Conservation (phyloP, 345 rosid genomes). For the Eucalyptus curtisii region DNA sequence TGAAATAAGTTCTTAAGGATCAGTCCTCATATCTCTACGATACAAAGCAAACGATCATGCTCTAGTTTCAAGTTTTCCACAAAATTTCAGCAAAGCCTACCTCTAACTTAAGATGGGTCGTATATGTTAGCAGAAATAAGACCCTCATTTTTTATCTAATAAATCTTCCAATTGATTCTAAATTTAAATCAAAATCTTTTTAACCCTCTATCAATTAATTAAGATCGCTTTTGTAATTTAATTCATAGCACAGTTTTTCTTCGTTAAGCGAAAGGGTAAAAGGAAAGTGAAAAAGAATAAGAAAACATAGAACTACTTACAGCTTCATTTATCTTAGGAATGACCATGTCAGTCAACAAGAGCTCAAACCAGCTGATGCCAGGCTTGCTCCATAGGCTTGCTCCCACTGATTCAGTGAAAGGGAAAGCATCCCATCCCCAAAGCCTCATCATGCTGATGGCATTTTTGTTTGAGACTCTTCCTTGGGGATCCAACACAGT, state of each 20-base stretch:
- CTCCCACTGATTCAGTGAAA: neutral
- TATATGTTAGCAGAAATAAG: neutral
- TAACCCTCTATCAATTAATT: neutral
- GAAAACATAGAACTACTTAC: neutral
- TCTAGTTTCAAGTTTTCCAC: neutral
- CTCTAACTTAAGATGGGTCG: neutral
- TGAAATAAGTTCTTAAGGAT: neutral
- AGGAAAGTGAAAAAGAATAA: neutral
- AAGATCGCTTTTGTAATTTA: neutral
- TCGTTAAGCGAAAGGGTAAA: neutral
- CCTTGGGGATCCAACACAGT: slow-evolving; percentile 5
- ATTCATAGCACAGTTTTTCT: neutral
- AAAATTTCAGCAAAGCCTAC: neutral
- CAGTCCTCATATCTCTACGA: neutral
- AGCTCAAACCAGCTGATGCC: neutral
- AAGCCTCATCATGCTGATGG: slow-evolving; percentile 2
- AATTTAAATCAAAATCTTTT: neutral
- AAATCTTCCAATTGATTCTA: neutral
- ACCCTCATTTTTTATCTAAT: neutral
- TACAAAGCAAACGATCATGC: neutral
- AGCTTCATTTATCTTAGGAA: neutral
- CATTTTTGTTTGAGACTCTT: neutral
- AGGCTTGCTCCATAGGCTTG: neutral
- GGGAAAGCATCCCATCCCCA: slow-evolving; percentile 9
- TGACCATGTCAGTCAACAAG: neutral